These are phyloP conservation scores for Cystobasidium sp. DNA, from an alignment of 1,284 basidiomycete species.

Conservation along the genomic window DNA sequence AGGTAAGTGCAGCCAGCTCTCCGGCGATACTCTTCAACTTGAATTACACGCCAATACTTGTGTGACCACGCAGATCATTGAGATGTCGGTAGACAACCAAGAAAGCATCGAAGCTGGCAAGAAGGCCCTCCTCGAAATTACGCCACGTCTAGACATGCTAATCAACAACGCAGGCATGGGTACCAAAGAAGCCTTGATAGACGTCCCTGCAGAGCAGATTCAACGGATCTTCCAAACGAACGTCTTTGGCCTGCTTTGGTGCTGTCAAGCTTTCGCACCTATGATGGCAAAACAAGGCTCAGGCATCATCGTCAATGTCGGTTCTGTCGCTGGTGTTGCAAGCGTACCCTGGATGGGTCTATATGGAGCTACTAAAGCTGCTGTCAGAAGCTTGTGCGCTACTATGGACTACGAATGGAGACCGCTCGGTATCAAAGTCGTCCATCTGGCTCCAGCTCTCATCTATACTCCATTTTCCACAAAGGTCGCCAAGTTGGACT, in stretches of 20 bases:
- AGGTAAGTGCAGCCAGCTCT: not conserved
- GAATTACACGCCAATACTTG: not conserved
- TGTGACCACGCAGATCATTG: constrained; percentile 16
- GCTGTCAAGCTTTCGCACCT: constrained; percentile 34
- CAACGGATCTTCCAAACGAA: constrained; percentile 37
- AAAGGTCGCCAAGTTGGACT: constrained; percentile 21
- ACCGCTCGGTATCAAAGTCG: constrained; percentile 37
- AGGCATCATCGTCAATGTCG: constrained; percentile 39
- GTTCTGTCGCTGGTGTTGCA: constrained; percentile 34
- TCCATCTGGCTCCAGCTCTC: constrained; percentile 31
- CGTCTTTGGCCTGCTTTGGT: constrained; percentile 36
- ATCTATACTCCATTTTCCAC: constrained; percentile 36
- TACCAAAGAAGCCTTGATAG: constrained; percentile 34
- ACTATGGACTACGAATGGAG: constrained; percentile 34
- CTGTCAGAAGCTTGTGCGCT: constrained; percentile 28
- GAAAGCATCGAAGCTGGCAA: constrained; percentile 31
- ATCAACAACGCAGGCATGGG: constrained; percentile 41
- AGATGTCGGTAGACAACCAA: constrained; percentile 25
- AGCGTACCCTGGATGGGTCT: constrained; percentile 41
- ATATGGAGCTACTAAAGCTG: constrained; percentile 38
- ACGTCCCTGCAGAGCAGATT: constrained; percentile 13
- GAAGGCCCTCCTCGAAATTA: constrained; percentile 32
- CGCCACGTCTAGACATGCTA: constrained; percentile 25
- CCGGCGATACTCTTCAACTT: no score
- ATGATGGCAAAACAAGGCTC: constrained; percentile 41